Percentiles rank a stretch among this genome's conserved stretches.
These are phyloP conservation scores for Phtheirospermum japonicum DNA, from an alignment of 257 asterid species.

Conservation along the genomic window DNA sequence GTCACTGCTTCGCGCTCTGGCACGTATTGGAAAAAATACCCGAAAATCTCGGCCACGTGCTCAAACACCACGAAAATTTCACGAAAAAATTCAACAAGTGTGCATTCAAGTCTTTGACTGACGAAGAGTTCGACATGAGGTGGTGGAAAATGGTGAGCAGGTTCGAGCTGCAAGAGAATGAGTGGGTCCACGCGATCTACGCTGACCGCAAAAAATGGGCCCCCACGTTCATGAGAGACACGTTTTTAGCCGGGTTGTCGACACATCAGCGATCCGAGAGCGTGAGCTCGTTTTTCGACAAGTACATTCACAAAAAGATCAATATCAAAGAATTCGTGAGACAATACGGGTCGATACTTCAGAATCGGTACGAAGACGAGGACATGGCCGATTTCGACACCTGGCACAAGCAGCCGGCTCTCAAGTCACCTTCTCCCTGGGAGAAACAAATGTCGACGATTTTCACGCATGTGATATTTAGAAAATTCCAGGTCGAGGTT, in stretches of 20 bases:
- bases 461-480: slow-evolving; percentile 83
- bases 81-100: slow-evolving; percentile 78
- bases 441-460: slow-evolving; percentile 93
- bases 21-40: slow-evolving; percentile 72
- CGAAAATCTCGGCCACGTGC: slow-evolving; percentile 64
- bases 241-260: slow-evolving; percentile 83
- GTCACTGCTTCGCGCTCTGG: slow-evolving; percentile 88
- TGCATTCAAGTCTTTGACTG: slow-evolving; percentile 70
- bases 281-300: slow-evolving; percentile 72
- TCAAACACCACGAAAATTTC: slow-evolving; percentile 63
- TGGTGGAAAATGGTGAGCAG: slow-evolving; percentile 98
- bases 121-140: slow-evolving; percentile 87
- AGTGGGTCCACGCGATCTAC: slow-evolving; percentile 82
- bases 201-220: slow-evolving; percentile 84
- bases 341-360: slow-evolving; percentile 78
- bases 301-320: slow-evolving; percentile 78
- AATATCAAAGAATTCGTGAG: slow-evolving; percentile 82
- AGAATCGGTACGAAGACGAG: slow-evolving; percentile 85
- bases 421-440: slow-evolving; percentile 98
- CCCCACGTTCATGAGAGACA: slow-evolving; percentile 69
- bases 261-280: slow-evolving; percentile 80
- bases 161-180: slow-evolving; percentile 86
- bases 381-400: slow-evolving; percentile 94
- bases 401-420: slow-evolving; percentile 95
- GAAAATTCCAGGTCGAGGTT: slow-evolving; percentile 89